These are phyloP conservation scores for Pythium apleroticum DNA, from an alignment of 352 stramenopile species.

Conservation along the genomic window DNA sequence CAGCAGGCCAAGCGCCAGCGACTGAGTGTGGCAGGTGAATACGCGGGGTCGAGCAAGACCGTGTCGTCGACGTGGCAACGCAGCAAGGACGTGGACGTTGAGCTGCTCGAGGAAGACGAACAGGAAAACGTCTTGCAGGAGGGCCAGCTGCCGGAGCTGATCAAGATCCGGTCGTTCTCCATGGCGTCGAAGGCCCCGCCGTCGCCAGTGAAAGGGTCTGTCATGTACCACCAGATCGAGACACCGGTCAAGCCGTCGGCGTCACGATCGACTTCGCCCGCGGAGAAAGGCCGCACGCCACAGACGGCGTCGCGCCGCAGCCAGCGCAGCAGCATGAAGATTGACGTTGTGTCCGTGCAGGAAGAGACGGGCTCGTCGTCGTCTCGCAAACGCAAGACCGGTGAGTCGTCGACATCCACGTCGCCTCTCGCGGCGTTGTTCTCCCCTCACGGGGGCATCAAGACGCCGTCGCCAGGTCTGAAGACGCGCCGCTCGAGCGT, in stretches of 20 bases:
- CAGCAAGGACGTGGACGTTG: background rate
- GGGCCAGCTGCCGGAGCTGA: slow-evolving; percentile 7
- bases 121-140: background rate
- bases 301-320: background rate
- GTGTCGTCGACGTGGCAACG: slow-evolving; percentile 1
- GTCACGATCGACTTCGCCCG: background rate
- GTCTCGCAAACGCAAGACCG: slow-evolving; percentile 27
- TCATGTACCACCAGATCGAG: slow-evolving; percentile 5
- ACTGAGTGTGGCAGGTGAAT: background rate
- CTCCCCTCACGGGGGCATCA: slow-evolving; percentile 14
- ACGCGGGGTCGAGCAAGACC: background rate
- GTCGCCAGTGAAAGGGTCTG: slow-evolving; percentile 15
- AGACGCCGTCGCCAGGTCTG: slow-evolving; percentile 25
- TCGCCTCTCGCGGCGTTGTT: slow-evolving; percentile 16
- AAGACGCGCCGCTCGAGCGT: slow-evolving; percentile 26
- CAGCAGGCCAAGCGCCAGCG: slow-evolving; percentile 16
- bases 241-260: slow-evolving; percentile 10
- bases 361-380: slow-evolving; percentile 12
- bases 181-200: slow-evolving; percentile 1
- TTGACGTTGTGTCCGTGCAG: slow-evolving; percentile 18
- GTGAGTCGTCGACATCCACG: slow-evolving; percentile 5
- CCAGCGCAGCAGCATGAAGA: slow-evolving; percentile 17
- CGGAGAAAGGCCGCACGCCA: background rate
- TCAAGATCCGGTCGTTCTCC: slow-evolving; percentile 12
- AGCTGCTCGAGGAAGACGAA: slow-evolving; percentile 9